Conservation (phyloP, 768 basidiomycete species). For the Termitomyces sp. region DNA sequence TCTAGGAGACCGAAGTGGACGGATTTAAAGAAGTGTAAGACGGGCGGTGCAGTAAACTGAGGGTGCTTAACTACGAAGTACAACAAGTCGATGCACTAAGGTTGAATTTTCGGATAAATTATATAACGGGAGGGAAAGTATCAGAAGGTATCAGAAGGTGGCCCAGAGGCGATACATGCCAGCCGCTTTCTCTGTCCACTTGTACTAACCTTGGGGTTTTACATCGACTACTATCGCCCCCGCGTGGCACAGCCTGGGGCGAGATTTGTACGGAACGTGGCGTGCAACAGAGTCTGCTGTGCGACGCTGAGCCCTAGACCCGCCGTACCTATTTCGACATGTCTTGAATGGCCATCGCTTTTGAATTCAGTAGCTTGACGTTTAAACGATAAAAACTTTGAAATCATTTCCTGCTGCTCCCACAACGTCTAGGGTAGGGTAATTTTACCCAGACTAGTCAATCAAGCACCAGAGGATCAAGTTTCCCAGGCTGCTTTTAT, state of each 20-base stretch:
- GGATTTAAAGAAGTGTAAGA: too few species aligned
- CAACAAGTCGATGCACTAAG: too few species aligned
- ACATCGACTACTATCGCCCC: neutral
- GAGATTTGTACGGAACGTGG: neutral
- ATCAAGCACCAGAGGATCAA: neutral
- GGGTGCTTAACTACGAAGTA: neutral
- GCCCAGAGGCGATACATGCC: neutral
- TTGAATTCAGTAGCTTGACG: neutral
- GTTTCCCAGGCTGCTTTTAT: neutral
- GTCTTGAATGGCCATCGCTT: neutral
- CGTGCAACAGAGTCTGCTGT: too few species aligned
- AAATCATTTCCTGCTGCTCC: neutral
- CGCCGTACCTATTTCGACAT: neutral
- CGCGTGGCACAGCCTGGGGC: neutral
- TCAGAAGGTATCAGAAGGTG: too few species aligned
- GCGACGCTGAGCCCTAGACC: too few species aligned
- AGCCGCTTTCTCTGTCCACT: neutral
- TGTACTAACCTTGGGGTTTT: neutral
- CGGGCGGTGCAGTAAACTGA: neutral
- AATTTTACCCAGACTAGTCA: neutral
- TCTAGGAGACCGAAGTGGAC: neutral
- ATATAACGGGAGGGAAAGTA: neutral
- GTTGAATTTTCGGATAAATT: constrained; percentile 6
- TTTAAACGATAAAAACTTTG: neutral
- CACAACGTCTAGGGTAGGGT: neutral